phyloP scores from a whole-genome alignment of 257 asterid genomes.

The Forsythia viridissima region DNA sequence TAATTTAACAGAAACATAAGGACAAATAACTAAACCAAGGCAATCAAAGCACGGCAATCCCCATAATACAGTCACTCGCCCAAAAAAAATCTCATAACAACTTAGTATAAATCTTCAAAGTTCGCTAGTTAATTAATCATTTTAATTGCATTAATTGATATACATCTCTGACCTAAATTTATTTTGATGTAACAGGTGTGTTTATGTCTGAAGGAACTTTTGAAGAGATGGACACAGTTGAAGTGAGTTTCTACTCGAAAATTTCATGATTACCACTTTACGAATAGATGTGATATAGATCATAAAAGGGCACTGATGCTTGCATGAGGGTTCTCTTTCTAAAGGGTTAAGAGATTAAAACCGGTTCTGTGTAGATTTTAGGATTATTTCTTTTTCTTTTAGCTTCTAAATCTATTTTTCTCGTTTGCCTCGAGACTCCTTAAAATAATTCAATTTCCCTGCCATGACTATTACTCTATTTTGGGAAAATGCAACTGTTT shows the following conservation, averaged over 20 bases:
- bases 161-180: too few relatives aligned
- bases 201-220: too few relatives aligned
- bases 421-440: background rate
- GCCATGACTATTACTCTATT: background rate
- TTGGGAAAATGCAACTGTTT: background rate
- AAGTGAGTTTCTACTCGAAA: background rate
- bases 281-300: background rate
- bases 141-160: too few relatives aligned
- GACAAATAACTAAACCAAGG: too few relatives aligned
- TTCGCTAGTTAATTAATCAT: too few relatives aligned
- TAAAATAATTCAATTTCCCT: background rate
- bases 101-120: too few relatives aligned
- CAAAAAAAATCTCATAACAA: too few relatives aligned
- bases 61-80: too few relatives aligned
- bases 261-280: background rate
- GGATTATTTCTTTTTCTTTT: background rate
- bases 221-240: too few relatives aligned
- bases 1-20: too few relatives aligned
- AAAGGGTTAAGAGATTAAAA: background rate
- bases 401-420: constrained; percentile 7
- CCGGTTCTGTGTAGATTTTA: background rate
- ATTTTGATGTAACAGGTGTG: too few relatives aligned
- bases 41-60: too few relatives aligned
- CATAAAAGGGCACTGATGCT: background rate
- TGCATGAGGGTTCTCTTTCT: background rate